Evolutionary conservation across 495 filamentous ascomycete genomes (phyloP), one percentile per base, ranked within the genome.

Genomic region (Astrothelium macrocarpum): DNA sequence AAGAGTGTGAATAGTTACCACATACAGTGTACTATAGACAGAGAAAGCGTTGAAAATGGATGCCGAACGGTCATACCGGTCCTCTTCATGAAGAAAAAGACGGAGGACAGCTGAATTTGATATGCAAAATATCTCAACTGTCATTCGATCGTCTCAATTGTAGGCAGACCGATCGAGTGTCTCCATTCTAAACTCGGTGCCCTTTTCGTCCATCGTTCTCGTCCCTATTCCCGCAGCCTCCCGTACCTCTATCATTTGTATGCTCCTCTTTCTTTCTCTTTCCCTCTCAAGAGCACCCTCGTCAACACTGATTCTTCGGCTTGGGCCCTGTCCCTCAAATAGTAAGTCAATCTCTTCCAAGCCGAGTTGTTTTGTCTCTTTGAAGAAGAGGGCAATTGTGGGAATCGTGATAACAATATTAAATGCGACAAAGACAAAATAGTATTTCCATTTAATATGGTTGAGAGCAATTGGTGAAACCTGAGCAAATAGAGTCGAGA

Each of bases 341-440:
- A 83, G 67, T 20, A 81, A 59, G 73, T 85, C 81, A 64, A 84
- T 84, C 61, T 82, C 81, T 64, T 85, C 82, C 1, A 85, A 70
- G 0, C 76, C 76, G 42, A 84, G 73, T 60, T 80, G 77, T 59
- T 81, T 84, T 0, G 81, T 84, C 68, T 85, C 81, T 53, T 77
- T 78, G 68, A 83, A 83, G 39, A 81, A 73, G 69, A 84, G 77
- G 67, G 76, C 82, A 10, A 85, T 75, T 0, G 77, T 73, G 0
- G 74, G 66, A 64, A 60, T 69, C 62, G 61, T 69, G 64, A 66
- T 62, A 23, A 72, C 66, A 59, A 70, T 49, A 26, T 75, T 75
- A 7, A 64, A 69, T 11, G 70, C 71, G 34, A 74, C 75, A 65
- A 81, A 81, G 7, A 82, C 63, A 58, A 78, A 77, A 63, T 80